Evolutionary conservation across 106 monocot species (phyloP).

Genomic region (Ottelia alismoides): DNA sequence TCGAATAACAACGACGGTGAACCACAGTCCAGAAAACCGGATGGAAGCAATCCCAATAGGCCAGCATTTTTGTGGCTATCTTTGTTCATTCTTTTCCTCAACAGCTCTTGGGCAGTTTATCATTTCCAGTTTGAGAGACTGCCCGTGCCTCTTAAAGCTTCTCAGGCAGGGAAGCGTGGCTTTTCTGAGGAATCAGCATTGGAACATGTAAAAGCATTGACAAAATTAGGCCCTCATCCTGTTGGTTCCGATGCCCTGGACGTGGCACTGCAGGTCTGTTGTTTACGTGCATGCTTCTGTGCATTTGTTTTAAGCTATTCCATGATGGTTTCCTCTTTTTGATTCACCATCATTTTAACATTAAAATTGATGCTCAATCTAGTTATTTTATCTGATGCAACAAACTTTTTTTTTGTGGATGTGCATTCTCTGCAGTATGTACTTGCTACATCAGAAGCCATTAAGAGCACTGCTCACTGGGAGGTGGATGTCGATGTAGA

Average conservation of each 20-base stretch:
- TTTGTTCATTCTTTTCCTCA: constrained; percentile 43
- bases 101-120: constrained; percentile 67
- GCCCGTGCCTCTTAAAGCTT: constrained; percentile 46
- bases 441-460: constrained; percentile 49
- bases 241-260: constrained; percentile 85
- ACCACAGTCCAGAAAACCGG: too few relatives aligned
- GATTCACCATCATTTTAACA: too few relatives aligned
- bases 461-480: constrained; percentile 94
- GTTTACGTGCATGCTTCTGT: too few relatives aligned
- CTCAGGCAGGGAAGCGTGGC: constrained; percentile 85
- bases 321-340: too few relatives aligned
- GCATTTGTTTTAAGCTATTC: too few relatives aligned
- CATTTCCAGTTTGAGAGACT: constrained; percentile 58
- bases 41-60: too few relatives aligned
- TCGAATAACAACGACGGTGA: too few relatives aligned
- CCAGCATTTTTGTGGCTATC: constrained; percentile 45
- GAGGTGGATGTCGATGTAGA: constrained; percentile 96
- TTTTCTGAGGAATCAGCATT: constrained; percentile 84
- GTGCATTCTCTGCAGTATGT: constrained; percentile 78
- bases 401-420: too few relatives aligned
- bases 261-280: constrained; percentile 60
- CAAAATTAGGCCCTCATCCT: constrained; percentile 77
- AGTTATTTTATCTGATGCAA: too few relatives aligned
- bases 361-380: too few relatives aligned
- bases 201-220: constrained; percentile 75